These are phyloP conservation scores for Oryza rufipogon DNA, from an alignment of 176 grass and related monocot genomes.

Conservation along the genomic window DNA sequence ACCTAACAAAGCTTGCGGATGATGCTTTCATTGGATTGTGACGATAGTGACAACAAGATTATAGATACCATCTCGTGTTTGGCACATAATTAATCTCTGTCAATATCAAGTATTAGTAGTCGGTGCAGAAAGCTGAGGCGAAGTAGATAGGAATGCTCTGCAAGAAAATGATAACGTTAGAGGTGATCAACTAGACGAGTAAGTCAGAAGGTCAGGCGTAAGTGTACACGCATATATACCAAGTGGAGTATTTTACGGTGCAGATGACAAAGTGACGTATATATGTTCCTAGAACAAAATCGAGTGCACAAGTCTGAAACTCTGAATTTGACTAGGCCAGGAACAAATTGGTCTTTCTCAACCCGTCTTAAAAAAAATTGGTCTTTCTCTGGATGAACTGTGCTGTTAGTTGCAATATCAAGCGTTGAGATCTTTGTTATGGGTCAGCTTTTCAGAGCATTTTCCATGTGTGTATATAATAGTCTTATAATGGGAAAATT, in stretches of 20 bases:
- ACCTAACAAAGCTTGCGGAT: not conserved
- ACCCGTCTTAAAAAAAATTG: not conserved
- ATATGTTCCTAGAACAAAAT: not conserved
- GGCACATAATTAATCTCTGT: conserved; percentile 25
- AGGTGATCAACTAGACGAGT: not conserved
- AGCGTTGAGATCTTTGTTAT: not conserved
- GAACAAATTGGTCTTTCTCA: not conserved
- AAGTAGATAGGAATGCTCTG: conserved; percentile 6
- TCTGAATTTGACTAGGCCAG: not conserved
- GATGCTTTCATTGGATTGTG: not conserved
- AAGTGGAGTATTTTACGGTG: not conserved
- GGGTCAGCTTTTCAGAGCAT: not conserved
- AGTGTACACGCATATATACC: conserved; percentile 16
- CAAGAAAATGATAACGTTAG: not conserved
- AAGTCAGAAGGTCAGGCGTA: not conserved
- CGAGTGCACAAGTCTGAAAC: not conserved
- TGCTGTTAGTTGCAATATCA: not conserved
- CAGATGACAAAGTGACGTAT: not conserved
- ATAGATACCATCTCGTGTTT: not conserved
- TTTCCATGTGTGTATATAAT: not conserved
- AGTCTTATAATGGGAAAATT: not conserved
- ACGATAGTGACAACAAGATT: conserved; percentile 19
- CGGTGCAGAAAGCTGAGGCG: conserved; percentile 13
- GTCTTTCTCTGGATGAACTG: not conserved
- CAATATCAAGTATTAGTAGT: not conserved